Conservation (phyloP, 805 yeast species). For the Saccharomycopsis sp. region DNA sequence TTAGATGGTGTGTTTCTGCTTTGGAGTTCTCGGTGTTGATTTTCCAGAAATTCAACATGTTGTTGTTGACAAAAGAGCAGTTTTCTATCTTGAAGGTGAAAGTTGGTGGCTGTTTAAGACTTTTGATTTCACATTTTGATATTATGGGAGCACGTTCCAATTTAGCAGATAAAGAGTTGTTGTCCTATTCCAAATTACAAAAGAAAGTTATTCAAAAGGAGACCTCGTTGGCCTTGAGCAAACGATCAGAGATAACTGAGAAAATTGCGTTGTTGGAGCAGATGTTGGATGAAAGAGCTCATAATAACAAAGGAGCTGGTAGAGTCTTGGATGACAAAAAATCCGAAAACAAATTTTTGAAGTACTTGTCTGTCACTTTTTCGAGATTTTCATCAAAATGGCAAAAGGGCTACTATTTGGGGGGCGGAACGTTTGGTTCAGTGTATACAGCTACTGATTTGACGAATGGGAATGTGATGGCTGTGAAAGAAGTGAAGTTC, state of each 20-base stretch:
- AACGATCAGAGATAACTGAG: constrained; percentile 36
- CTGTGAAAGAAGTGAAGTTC: constrained; percentile 89
- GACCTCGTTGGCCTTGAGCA: constrained; percentile 6
- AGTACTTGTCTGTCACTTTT: constrained; percentile 79
- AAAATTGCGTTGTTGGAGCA: constrained; percentile 35
- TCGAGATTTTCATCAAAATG: constrained; percentile 89
- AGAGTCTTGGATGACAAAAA: constrained; percentile 83
- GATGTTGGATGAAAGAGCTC: constrained; percentile 43
- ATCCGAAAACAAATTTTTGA: constrained; percentile 77
- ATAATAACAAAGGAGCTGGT: constrained; percentile 59
- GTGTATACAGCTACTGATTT: constrained; percentile 88
- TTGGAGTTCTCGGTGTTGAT: constrained; percentile 93
- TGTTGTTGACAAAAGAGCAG: constrained; percentile 69
- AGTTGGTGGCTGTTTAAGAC: constrained; percentile 90
- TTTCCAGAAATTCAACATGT: constrained; percentile 82
- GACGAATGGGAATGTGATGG: constrained; percentile 93
- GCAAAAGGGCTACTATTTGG: constrained; percentile 92
- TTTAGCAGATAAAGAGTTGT: constrained; percentile 32
- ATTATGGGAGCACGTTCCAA: constrained; percentile 96
- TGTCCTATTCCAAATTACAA: constrained; percentile 16
- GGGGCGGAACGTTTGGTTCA: constrained; percentile 93
- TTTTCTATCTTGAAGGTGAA: constrained; percentile 63
- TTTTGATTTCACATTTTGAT: constrained; percentile 90
- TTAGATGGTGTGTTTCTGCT: constrained; percentile 94
- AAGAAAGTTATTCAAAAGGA: constrained; percentile 16